Base-by-base conservation (phyloP, 2,329 filamentous ascomycete genomes). In the Helicocarpus griseus region DNA sequence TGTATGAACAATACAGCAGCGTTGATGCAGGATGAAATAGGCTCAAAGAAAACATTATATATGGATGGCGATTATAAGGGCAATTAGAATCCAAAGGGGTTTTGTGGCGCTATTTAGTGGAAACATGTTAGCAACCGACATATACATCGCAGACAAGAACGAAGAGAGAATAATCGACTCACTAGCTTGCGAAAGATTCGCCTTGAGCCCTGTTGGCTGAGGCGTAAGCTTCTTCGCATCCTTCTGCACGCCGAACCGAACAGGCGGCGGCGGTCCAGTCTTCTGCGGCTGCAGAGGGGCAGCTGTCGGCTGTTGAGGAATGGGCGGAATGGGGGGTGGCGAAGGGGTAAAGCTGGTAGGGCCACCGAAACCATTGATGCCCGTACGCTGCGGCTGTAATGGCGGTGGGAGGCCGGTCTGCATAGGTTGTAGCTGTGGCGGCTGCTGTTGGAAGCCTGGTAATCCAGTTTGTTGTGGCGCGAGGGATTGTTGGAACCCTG, bases 121-220 rank as follows among this genome's bases (percentile, higher is more conserved):
- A 56, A 14, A 24, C 21, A 43, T n/a, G n/a, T n/a, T n/a, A n/a
- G n/a, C n/a, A n/a, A n/a, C n/a, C n/a, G n/a, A n/a, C n/a, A n/a
- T 11, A 44, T 17, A 44, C 22, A 31, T 49, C 19, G 8, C 17
- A 38, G 19, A 55, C 39, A 47, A 43, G 33, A 22, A 53, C 28
- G 9, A 28, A 51, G 26, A 36, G 24, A 33, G 36, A 44, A 28
- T 43, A 45, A 53, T 43, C 29, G 53, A 90, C 91, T 86, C 84
- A 97, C 91, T 98, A 64, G 93, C 93, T 81, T 94, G 87, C 49
- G 87, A 79, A 59, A 98, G 77, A 68, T 97, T 96, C 52, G 93
- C 93, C 74, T 87, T 83, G 61, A 86, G 77, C 57, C 93, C 93
- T 5, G 93, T 98, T 26, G 89, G 79, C 73, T 97, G 93, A 28